Evolutionary conservation across 78 protist species (phyloP), one percentile per base, ranked within the genome.

Genomic region (Acrasis kona): DNA sequence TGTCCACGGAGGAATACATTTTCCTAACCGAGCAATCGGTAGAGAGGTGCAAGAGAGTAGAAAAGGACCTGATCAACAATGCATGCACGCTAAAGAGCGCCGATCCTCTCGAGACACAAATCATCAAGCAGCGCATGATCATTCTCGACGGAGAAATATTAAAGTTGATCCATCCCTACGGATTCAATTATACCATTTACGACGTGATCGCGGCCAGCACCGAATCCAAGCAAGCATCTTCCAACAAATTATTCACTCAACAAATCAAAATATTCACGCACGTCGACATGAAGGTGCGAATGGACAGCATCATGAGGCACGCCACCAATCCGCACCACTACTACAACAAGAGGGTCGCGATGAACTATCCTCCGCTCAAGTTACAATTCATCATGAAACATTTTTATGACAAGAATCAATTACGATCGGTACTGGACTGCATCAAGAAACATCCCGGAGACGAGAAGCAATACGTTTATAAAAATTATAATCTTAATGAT

Each of bases 161-260:
- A 19, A 30, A 30, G 19, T 19, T 30, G 19, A 19, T 30, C 19
- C 19, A 19, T 12, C 66, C 19, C n/a, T 29, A 19, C n/a, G n/a
- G 71, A 67, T 67, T 30, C 28, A 67, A 67, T 67, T 67, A 67
- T 19, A 30, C 71, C 19, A 67, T 67, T 19, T 67, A 67, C 28
- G 71, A 67, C 19, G n/a, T 67, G 19, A 19, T 67, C 19, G 28
- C 71, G 12, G 19, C n/a, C 19, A 30, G 66, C 19, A 12, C 28
- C 19, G 66, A 19, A 67, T 30, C 66, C 28, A 19, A 19, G 19
- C 19, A 19, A n/a, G 19, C 19, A 28, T 30, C 19, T 19, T 67
- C 19, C 28, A 19, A 12, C 19, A 19, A 19, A 67, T 67, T 19
- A 30, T n/a, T n/a, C n/a, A n/a, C n/a, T n/a, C n/a, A n/a, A n/a